phyloP scores from a whole-genome alignment of 2,329 filamentous ascomycete species.

The Ceratocystis cubensis region DNA sequence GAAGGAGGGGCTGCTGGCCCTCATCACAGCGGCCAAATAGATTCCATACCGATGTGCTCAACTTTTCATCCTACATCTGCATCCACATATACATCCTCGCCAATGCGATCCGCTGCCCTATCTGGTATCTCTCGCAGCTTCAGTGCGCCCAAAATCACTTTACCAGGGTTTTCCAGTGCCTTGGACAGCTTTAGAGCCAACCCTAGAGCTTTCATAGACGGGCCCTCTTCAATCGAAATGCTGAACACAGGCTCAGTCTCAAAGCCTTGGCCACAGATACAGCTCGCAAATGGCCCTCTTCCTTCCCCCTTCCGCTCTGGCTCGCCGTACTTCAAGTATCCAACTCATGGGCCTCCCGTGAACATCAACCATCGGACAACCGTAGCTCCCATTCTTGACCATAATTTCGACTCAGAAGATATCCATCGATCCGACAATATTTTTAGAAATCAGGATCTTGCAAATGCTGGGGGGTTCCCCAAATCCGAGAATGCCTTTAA shows the following conservation, averaged over 20 bases:
- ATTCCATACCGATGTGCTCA: not conserved
- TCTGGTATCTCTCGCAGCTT: not conserved
- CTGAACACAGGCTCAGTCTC: not conserved
- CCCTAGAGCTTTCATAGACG: not conserved
- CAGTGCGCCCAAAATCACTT: not conserved
- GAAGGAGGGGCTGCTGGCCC: constrained; percentile 11
- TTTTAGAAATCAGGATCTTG: not conserved
- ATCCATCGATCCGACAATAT: not conserved
- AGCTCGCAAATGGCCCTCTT: not conserved
- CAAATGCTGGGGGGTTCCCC: not conserved
- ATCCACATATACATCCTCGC: not conserved
- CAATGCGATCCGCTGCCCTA: not conserved
- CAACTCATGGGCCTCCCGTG: not conserved
- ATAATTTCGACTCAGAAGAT: not conserved
- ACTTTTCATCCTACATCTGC: not conserved
- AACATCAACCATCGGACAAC: not conserved
- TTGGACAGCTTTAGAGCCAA: not conserved
- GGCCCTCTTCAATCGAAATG: not conserved
- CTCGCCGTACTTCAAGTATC: not conserved
- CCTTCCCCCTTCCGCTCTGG: not conserved
- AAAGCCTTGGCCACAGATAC: not conserved
- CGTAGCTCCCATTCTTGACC: not conserved
- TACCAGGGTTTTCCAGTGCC: not conserved
- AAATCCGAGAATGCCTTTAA: not conserved
- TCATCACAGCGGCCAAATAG: not conserved